These are phyloP conservation scores for Pelargonium australe DNA, from an alignment of 441 rosid genomes.

Conservation along the genomic window DNA sequence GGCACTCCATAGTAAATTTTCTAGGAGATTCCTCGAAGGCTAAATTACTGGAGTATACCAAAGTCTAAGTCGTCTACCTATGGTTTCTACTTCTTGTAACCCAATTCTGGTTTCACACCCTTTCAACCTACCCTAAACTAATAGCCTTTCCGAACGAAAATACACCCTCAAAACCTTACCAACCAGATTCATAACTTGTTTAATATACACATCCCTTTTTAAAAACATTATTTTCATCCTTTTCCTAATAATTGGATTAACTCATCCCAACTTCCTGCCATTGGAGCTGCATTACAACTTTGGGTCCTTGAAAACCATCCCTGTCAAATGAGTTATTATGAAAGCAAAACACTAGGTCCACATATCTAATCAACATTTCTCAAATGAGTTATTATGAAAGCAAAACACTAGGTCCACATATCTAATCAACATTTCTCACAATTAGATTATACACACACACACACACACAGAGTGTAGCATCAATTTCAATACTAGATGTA, in stretches of 20 bases:
- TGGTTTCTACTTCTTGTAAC: neutral
- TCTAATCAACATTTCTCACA: neutral
- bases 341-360: neutral
- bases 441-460: neutral
- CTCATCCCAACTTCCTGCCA: neutral
- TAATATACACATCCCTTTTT: neutral
- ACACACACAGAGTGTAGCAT: neutral
- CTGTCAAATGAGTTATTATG: neutral
- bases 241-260: neutral
- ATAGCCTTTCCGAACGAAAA: neutral
- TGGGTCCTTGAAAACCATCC: neutral
- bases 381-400: neutral
- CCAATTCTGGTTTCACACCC: neutral
- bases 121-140: neutral
- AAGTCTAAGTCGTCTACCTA: neutral
- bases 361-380: neutral
- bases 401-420: neutral
- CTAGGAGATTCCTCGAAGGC: neutral
- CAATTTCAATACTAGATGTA: slow-evolving; percentile 11
- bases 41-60: neutral
- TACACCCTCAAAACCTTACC: neutral
- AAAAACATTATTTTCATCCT: neutral
- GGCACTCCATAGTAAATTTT: too few species aligned
- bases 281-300: neutral
- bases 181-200: neutral